Evolutionary conservation across 257 asterid genomes (phyloP).

Genomic region (Solanum lycopersicoides): DNA sequence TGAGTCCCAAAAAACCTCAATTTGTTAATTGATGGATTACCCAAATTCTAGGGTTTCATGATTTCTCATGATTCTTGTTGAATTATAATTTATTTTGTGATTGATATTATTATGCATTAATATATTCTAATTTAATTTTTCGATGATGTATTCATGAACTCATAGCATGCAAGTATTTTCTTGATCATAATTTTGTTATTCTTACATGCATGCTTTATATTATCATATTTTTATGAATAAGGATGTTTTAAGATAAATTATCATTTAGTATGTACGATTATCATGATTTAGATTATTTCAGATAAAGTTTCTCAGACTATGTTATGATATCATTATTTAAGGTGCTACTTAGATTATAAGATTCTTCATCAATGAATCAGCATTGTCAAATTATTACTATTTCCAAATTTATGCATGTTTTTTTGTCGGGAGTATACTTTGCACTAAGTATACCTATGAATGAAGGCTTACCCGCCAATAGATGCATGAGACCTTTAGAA

Average conservation of each 20-base stretch:
- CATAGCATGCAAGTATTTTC: neutral
- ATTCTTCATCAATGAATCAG: neutral
- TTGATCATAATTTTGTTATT: neutral
- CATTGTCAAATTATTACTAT: too few species aligned
- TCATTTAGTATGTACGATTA: too few species aligned
- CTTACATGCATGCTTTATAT: neutral
- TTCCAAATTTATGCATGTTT: neutral
- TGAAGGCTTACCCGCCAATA: neutral
- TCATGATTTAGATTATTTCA: neutral
- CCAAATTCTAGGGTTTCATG: too few species aligned
- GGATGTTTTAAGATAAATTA: neutral
- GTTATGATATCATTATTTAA: neutral
- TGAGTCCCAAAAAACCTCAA: too few species aligned
- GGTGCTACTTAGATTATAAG: neutral
- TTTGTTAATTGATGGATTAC: too few species aligned
- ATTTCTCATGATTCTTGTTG: too few species aligned
- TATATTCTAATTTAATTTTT: too few species aligned
- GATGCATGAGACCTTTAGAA: neutral
- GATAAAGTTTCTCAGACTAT: neutral
- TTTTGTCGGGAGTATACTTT: neutral
- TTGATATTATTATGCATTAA: too few species aligned
- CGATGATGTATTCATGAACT: neutral
- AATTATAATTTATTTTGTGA: too few species aligned
- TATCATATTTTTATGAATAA: neutral
- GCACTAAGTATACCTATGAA: neutral